phyloP scores from a whole-genome alignment of 2,329 filamentous ascomycete species.

The Penicillium janthinellum region DNA sequence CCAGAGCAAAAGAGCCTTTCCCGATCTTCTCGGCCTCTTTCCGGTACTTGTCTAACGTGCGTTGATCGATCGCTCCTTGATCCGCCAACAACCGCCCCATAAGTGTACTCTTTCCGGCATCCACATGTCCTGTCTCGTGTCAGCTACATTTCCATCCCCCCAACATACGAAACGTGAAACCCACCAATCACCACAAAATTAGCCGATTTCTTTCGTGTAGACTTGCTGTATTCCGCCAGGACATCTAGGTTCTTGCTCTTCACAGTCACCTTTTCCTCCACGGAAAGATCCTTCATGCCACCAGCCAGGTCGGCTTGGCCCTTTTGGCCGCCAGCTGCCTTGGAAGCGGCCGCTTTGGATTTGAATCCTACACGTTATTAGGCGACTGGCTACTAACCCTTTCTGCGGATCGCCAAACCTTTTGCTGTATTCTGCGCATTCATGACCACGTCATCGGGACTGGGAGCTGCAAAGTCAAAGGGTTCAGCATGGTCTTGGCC shows the following conservation, averaged over 20 bases:
- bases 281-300: constrained; percentile 51
- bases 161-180: constrained; percentile 28
- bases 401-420: constrained; percentile 65
- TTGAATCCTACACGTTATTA: constrained; percentile 50
- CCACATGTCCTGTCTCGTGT: constrained; percentile 74
- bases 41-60: constrained; percentile 83
- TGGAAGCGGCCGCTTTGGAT: constrained; percentile 44
- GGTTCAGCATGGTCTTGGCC: constrained; percentile 46
- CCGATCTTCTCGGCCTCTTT: constrained; percentile 89
- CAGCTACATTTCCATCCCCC: constrained; percentile 9
- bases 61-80: constrained; percentile 81
- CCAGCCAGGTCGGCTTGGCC: constrained; percentile 48
- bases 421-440: constrained; percentile 75
- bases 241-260: constrained; percentile 83
- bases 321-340: constrained; percentile 46
- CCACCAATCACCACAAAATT: constrained; percentile 92
- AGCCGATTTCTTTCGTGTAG: constrained; percentile 73
- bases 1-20: constrained; percentile 92
- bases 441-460: constrained; percentile 86
- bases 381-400: constrained; percentile 34
- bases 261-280: constrained; percentile 55
- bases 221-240: constrained; percentile 74
- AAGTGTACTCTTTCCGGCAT: constrained; percentile 95
- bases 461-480: constrained; percentile 75
- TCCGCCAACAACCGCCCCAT: constrained; percentile 95